These are phyloP conservation scores for Aspergillus flavus DNA, from an alignment of 2,329 filamentous ascomycete genomes.

Conservation along the genomic window DNA sequence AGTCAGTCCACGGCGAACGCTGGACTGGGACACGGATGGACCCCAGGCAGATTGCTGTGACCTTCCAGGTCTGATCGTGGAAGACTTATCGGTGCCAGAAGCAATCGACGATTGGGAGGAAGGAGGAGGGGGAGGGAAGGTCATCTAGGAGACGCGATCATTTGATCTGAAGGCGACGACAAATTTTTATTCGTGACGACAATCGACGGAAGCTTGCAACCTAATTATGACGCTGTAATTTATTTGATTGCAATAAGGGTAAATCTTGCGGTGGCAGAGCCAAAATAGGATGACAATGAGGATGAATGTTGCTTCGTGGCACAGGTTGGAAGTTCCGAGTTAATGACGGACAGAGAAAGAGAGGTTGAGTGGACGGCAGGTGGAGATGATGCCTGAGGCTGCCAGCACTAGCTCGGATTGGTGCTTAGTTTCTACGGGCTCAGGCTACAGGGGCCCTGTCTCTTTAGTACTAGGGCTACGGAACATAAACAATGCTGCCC, in stretches of 20 bases:
- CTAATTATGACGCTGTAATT: conserved; percentile 11
- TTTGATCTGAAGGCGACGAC: conserved; percentile 48
- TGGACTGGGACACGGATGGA: conserved; percentile 57
- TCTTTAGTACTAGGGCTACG: not conserved
- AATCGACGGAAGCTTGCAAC: conserved; percentile 11
- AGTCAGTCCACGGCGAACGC: conserved; percentile 59
- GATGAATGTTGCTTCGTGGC: conserved; percentile 30
- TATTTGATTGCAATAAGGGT: conserved; percentile 10
- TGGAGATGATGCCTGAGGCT: conserved; percentile 26
- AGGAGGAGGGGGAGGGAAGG: conserved; percentile 56
- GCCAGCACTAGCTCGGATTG: not conserved
- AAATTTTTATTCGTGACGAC: conserved; percentile 32
- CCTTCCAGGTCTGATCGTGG: conserved; percentile 46
- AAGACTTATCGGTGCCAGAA: conserved; percentile 53
- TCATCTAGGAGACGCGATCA: conserved; percentile 60
- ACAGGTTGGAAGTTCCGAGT: conserved; percentile 30
- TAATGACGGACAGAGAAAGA: conserved; percentile 29
- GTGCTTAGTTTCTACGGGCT: not conserved
- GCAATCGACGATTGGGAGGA: conserved; percentile 55
- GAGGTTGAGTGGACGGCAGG: conserved; percentile 29
- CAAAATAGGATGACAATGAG: conserved; percentile 21
- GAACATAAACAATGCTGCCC: not conserved
- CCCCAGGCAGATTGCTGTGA: conserved; percentile 61
- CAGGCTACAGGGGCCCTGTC: not conserved
- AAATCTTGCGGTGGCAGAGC: conserved; percentile 18